Evolutionary conservation across 495 filamentous ascomycete genomes (phyloP).

Genomic region (Poronia punctata): DNA sequence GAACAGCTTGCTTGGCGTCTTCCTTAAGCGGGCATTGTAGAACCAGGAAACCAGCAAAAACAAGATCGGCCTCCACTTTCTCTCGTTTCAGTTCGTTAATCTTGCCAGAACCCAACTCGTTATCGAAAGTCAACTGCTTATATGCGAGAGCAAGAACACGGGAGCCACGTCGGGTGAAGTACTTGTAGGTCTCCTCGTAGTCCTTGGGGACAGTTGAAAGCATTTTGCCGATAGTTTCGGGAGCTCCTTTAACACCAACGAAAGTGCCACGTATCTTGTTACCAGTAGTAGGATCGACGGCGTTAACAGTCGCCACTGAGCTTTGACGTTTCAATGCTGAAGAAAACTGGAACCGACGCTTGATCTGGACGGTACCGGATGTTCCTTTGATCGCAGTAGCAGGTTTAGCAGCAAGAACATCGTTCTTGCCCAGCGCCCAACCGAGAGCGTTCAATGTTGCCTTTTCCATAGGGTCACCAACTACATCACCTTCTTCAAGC

Average conservation of each 20-base stretch:
- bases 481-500: slow-evolving; percentile 92
- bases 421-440: slow-evolving; percentile 84
- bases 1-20: slow-evolving; percentile 85
- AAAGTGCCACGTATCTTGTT: slow-evolving; percentile 77
- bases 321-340: slow-evolving; percentile 94
- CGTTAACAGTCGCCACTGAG: slow-evolving; percentile 75
- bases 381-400: slow-evolving; percentile 36
- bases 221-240: slow-evolving; percentile 93
- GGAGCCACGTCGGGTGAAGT: slow-evolving; percentile 91
- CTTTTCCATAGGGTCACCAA: slow-evolving; percentile 99
- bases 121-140: slow-evolving; percentile 75
- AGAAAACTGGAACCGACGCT: slow-evolving; percentile 96
- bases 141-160: slow-evolving; percentile 91
- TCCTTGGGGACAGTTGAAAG: slow-evolving; percentile 71
- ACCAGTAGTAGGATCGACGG: slow-evolving; percentile 57
- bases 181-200: slow-evolving; percentile 97
- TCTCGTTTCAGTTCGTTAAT: slow-evolving; percentile 93
- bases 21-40: slow-evolving; percentile 95
- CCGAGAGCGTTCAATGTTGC: slow-evolving; percentile 83
- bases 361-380: slow-evolving; percentile 70
- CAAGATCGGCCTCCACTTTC: slow-evolving; percentile 76
- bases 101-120: slow-evolving; percentile 69
- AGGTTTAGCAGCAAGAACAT: slow-evolving; percentile 60
- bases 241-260: slow-evolving; percentile 91
- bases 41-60: slow-evolving; percentile 92